Base-by-base conservation (phyloP, 177 flowering plant genomes). In the Vitis hybrid region DNA sequence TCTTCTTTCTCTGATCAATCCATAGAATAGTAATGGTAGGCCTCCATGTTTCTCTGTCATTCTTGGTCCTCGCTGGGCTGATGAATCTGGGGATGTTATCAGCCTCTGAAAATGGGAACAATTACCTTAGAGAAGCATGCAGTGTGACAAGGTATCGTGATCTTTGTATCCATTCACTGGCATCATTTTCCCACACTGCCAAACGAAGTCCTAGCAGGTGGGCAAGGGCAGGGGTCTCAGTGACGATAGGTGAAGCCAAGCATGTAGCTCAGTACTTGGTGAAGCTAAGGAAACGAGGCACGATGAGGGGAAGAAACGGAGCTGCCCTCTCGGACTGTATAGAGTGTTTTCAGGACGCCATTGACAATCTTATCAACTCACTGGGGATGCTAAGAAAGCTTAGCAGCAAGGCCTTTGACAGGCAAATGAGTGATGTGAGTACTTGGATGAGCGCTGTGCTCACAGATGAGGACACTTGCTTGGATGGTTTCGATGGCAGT, bases 161-260 rank as follows among this genome's bases (percentile, higher is more conserved):
- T 73, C 71, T 91, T 5, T 94, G 97, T 71, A 73, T 91, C 65
- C 87, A 61, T 21, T 79, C 93, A 0, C 79, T 94, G 0, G 66
- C 91, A 0, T 52, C 89, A 6, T 92, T 79, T 67, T 87, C 96
- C 1, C 66, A 53, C 53, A 20, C 67, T 0, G 90, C 91, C 6
- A 87, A 69, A 78, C 63, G 55, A 9, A 85, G 80, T 69, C 86
- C 90, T 0, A 78, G 75, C n/a, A 75, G 13, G 41, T 90, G 97
- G 96, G 98, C 97, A 1, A 73, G 94, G 8, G 96, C 88, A 0
- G 92, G 89, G 3, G 89, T 94, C 2, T 83, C 94, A 0, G 93
- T 94, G 51, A 79, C 97, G 0, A 53, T 88, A 2, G 57, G 62
- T 0, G 92, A 87, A 69, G 79, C 85, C 1, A 86, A 89, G 73